Percentiles rank a stretch among this genome's conserved stretches.
These are phyloP conservation scores for Cyberlindnera euphorbiae DNA, from an alignment of 805 yeast species.

Conservation along the genomic window DNA sequence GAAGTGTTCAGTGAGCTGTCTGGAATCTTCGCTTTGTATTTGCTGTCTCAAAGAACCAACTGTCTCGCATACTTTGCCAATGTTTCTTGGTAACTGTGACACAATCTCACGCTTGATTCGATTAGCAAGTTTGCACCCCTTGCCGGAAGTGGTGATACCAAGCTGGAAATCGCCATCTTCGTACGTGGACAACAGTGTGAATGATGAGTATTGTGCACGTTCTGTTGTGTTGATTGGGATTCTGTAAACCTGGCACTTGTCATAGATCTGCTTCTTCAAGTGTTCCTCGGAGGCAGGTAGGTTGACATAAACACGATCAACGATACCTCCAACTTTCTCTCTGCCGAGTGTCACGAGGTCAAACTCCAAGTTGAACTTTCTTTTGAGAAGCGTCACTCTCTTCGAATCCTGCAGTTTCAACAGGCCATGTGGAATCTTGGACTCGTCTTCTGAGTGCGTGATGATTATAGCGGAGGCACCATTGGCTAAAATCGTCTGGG, in stretches of 20 bases:
- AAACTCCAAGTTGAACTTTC: conserved; percentile 30
- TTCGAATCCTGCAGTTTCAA: conserved; percentile 24
- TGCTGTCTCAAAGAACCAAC: conserved; percentile 61
- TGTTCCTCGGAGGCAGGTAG: conserved; percentile 29
- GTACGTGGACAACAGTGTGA: conserved; percentile 69
- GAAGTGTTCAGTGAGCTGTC: conserved; percentile 20
- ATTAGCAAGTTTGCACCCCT: conserved; percentile 83
- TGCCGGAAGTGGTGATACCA: conserved; percentile 82
- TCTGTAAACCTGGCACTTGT: conserved; percentile 52
- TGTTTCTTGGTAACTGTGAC: conserved; percentile 58
- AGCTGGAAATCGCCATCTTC: conserved; percentile 70
- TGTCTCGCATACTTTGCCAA: conserved; percentile 62
- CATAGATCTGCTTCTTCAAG: conserved; percentile 38
- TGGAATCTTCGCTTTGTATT: conserved; percentile 49
- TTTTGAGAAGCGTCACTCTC: conserved; percentile 27
- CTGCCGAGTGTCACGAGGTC: conserved; percentile 61
- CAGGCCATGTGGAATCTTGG: conserved; percentile 25
- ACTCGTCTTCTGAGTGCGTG: conserved; percentile 24
- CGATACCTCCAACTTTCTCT: conserved; percentile 51
- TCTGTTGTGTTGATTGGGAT: conserved; percentile 84
- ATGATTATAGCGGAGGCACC: conserved; percentile 57
- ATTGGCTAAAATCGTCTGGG: conserved; percentile 41
- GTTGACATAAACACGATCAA: conserved; percentile 73
- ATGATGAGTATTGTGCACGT: conserved; percentile 65
- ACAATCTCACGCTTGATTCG: conserved; percentile 73